A percentile compares a stretch with the other conserved stretches of the same genome.
phyloP scores from a whole-genome alignment of 2,329 filamentous ascomycete species.

The Beauveria pseudobassiana region DNA sequence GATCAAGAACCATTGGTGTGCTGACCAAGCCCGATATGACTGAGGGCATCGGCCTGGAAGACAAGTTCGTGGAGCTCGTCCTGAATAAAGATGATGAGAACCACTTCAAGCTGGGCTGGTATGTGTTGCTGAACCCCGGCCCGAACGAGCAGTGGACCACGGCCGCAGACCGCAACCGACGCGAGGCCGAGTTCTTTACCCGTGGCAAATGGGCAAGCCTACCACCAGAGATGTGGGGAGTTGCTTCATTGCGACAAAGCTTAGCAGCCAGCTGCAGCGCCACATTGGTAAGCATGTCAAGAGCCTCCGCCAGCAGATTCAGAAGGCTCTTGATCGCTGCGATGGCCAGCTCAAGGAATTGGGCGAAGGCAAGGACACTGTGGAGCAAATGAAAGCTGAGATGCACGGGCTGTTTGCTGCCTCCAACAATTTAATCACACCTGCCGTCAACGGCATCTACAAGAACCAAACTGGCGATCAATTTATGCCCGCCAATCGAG shows the following conservation, averaged over 20 bases:
- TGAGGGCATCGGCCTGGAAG: conserved; percentile 44
- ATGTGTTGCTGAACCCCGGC: conserved; percentile 42
- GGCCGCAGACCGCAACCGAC: conserved; percentile 32
- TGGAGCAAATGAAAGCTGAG: conserved; percentile 46
- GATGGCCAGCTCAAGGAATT: conserved; percentile 42
- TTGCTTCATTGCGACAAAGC: conserved; percentile 37
- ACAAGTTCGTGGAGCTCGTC: conserved; percentile 47
- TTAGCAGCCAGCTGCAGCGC: conserved; percentile 42
- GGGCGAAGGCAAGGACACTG: conserved; percentile 42
- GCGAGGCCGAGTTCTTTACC: conserved; percentile 42
- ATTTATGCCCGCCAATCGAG: conserved; percentile 43
- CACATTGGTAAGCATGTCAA: conserved; percentile 47
- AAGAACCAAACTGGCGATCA: conserved; percentile 45
- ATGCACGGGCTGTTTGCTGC: conserved; percentile 45
- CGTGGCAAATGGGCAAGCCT: conserved; percentile 41
- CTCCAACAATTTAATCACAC: conserved; percentile 46
- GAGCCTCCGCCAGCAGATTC: conserved; percentile 42
- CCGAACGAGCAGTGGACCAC: conserved; percentile 38
- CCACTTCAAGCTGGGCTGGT: conserved; percentile 45
- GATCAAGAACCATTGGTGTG: conserved; percentile 43
- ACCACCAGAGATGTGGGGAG: conserved; percentile 40
- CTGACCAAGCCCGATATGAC: conserved; percentile 47
- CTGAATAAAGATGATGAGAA: conserved; percentile 43
- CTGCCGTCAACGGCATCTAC: conserved; percentile 47
- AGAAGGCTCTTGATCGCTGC: conserved; percentile 40